Conservation (phyloP, 495 filamentous ascomycete species). For the Hypomontagnella submonticulosa region DNA sequence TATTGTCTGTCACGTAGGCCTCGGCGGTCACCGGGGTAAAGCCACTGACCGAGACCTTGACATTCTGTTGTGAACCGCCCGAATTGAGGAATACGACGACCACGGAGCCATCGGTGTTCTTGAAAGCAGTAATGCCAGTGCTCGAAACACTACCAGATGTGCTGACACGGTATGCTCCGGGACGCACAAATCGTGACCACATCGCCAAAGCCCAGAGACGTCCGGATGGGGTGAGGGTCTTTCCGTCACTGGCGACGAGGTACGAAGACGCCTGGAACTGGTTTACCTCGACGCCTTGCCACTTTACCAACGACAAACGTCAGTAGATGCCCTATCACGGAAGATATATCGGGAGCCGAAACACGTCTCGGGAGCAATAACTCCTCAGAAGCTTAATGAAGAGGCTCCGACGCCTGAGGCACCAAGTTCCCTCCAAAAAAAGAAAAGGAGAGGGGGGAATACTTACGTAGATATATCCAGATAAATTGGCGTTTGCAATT, state of each 20-base stretch:
- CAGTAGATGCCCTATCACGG: neutral
- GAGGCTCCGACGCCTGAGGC: too few relatives aligned
- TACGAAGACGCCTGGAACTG: slow-evolving; percentile 52
- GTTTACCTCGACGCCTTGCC: slow-evolving; percentile 57
- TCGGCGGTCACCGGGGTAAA: slow-evolving; percentile 38
- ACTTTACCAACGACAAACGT: slow-evolving; percentile 19
- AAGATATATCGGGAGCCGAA: neutral
- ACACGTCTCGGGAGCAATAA: too few relatives aligned
- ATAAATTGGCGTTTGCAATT: slow-evolving; percentile 56
- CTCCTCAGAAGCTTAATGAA: too few relatives aligned
- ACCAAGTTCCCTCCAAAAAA: neutral
- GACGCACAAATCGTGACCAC: slow-evolving; percentile 58
- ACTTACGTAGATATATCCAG: slow-evolving; percentile 58
- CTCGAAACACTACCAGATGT: slow-evolving; percentile 47
- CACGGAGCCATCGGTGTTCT: slow-evolving; percentile 58
- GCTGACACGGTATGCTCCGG: slow-evolving; percentile 57
- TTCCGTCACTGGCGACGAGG: slow-evolving; percentile 51
- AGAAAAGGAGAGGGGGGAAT: neutral
- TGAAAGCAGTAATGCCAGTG: slow-evolving; percentile 59
- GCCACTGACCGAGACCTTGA: slow-evolving; percentile 44
- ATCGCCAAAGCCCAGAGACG: slow-evolving; percentile 65
- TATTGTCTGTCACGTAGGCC: slow-evolving; percentile 50
- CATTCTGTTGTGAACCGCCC: slow-evolving; percentile 41
- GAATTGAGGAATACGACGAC: slow-evolving; percentile 61
- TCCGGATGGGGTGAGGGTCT: slow-evolving; percentile 50